phyloP scores from a whole-genome alignment of 1,284 basidiomycete species.

The Ustilago sp. region DNA sequence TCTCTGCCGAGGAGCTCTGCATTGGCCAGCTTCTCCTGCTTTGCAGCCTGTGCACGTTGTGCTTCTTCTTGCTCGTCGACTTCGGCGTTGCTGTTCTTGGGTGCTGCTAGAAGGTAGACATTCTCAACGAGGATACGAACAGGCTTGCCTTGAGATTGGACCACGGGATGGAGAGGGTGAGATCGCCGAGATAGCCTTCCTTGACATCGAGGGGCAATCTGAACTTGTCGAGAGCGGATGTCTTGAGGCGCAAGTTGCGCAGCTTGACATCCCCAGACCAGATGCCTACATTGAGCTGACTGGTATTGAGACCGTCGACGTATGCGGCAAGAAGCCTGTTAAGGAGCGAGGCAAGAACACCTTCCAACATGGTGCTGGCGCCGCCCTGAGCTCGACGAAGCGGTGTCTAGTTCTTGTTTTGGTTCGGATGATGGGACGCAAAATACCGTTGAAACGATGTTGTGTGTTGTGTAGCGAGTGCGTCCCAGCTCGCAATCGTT shows the following conservation, averaged over 20 bases:
- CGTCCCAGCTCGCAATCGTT: constrained; percentile 1
- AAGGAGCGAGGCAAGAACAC: constrained; percentile 67
- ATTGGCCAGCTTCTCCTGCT: constrained; percentile 87
- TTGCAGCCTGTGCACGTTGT: constrained; percentile 82
- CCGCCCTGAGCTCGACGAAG: background rate
- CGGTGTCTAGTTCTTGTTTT: too few relatives aligned
- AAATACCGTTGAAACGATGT: background rate
- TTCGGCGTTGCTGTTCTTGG: constrained; percentile 78
- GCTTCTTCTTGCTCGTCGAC: constrained; percentile 89
- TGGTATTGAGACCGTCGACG: constrained; percentile 94
- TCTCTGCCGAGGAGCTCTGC: constrained; percentile 80
- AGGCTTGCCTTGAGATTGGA: constrained; percentile 90
- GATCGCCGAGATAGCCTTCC: constrained; percentile 90
- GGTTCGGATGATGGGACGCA: background rate
- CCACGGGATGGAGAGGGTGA: constrained; percentile 95
- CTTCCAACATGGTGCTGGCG: constrained; percentile 61
- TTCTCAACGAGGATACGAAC: constrained; percentile 93
- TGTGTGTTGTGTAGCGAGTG: background rate
- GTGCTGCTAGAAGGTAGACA: constrained; percentile 92
- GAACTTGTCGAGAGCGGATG: constrained; percentile 94
- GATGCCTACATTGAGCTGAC: constrained; percentile 94
- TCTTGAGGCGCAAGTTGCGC: constrained; percentile 83
- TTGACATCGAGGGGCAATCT: constrained; percentile 94
- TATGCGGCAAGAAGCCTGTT: constrained; percentile 94
- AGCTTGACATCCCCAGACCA: constrained; percentile 91